phyloP scores from a whole-genome alignment of 257 asterid species.

The Cinchona pubescens region DNA sequence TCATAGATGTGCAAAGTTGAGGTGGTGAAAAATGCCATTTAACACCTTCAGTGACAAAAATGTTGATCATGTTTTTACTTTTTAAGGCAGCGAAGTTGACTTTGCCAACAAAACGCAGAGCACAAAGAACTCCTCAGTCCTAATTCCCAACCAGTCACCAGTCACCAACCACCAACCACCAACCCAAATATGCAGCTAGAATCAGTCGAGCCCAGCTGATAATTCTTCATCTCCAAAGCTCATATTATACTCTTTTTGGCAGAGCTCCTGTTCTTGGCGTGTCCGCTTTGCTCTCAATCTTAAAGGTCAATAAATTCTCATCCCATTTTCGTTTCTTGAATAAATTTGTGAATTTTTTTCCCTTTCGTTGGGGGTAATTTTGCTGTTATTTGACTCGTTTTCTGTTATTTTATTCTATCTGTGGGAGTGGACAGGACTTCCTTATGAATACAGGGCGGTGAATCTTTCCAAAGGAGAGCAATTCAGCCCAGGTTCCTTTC shows the following conservation, averaged over 20 bases:
- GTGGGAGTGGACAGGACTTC: constrained; percentile 40
- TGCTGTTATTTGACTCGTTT: background rate
- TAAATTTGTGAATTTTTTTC: too few relatives aligned
- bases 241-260: constrained; percentile 72
- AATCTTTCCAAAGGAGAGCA: constrained; percentile 67
- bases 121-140: too few relatives aligned
- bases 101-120: too few relatives aligned
- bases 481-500: constrained; percentile 51
- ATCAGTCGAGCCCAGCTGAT: constrained; percentile 7
- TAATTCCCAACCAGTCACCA: too few relatives aligned
- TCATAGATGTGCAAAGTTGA: too few relatives aligned
- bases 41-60: too few relatives aligned
- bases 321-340: background rate
- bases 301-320: constrained; percentile 53
- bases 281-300: constrained; percentile 76
- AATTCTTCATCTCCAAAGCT: constrained; percentile 43
- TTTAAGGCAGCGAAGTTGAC: too few relatives aligned
- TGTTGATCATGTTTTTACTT: too few relatives aligned
- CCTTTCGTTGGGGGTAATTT: too few relatives aligned
- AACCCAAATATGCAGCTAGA: constrained; percentile 32
- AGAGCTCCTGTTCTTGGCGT: constrained; percentile 87
- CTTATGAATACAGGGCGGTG: constrained; percentile 70
- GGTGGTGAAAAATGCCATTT: too few relatives aligned
- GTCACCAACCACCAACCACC: too few relatives aligned
- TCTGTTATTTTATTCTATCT: constrained; percentile 5